Percentiles rank a stretch among this genome's conserved stretches.
phyloP scores from a whole-genome alignment of 2,329 filamentous ascomycete species.

The Pseudogymnoascus sp. region DNA sequence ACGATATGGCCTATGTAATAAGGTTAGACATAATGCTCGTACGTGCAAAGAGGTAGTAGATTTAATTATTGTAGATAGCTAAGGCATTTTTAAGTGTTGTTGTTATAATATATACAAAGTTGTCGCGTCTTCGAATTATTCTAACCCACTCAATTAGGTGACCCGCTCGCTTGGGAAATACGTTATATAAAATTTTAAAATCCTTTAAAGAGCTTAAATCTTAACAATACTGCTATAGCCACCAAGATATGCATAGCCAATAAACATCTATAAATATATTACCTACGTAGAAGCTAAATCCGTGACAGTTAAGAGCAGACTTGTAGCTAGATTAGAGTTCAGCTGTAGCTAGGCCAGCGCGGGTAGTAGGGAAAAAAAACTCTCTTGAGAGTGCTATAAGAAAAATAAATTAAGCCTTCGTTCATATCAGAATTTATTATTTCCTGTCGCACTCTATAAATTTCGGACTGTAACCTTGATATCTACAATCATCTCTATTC shows the following conservation, averaged over 20 bases:
- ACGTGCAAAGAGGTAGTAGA: no score
- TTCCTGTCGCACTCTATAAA: neutral
- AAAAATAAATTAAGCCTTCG: neutral
- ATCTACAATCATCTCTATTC: neutral
- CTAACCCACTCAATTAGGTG: no score
- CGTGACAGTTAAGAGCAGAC: neutral
- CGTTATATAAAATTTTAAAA: neutral
- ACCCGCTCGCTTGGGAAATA: no score
- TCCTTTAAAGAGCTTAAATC: neutral
- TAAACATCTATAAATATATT: neutral
- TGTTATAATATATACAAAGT: no score
- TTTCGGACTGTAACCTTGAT: neutral
- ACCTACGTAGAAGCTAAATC: neutral
- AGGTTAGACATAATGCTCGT: no score
- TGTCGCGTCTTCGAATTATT: no score
- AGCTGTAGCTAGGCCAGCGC: neutral
- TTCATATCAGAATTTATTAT: neutral
- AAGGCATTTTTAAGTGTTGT: no score
- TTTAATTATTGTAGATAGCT: no score
- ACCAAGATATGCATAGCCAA: neutral
- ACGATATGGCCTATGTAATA: no score
- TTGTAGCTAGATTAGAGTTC: neutral
- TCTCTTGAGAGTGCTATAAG: neutral
- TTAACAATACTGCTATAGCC: neutral
- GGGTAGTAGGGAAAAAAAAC: neutral